A percentile compares a stretch with the other conserved stretches of the same genome.
phyloP scores from a whole-genome alignment of 371 early-diverging fungal species.

The Mortierella sp. region DNA sequence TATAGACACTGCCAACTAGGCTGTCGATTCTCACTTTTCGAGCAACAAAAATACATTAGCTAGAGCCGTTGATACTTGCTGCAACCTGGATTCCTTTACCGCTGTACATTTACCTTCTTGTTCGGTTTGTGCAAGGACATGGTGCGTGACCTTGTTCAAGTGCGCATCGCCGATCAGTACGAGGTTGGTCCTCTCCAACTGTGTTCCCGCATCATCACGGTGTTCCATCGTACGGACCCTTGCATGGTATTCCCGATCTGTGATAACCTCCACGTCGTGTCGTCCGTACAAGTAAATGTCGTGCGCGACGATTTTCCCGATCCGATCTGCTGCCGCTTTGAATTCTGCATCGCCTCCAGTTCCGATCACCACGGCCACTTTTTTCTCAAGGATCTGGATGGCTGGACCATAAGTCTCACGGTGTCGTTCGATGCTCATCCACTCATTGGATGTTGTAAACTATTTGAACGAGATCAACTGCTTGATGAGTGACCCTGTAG shows the following conservation, averaged over 20 bases:
- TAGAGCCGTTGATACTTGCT: too few relatives aligned
- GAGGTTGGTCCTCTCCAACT: constrained; percentile 17
- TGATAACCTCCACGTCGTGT: constrained; percentile 66
- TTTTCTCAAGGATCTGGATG: constrained; percentile 55
- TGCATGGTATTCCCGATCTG: constrained; percentile 56
- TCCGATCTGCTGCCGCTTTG: constrained; percentile 32
- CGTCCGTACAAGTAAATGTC: constrained; percentile 72
- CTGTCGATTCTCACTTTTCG: constrained; percentile 30
- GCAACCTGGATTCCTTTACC: too few relatives aligned
- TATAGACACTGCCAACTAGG: not conserved
- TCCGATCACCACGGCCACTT: constrained; percentile 21
- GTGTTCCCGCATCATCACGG: too few relatives aligned
- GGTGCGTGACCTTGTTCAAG: constrained; percentile 26
- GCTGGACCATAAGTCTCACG: constrained; percentile 74
- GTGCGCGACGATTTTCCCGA: constrained; percentile 67
- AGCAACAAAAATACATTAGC: not conserved
- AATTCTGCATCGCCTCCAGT: constrained; percentile 19
- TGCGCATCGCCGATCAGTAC: constrained; percentile 32
- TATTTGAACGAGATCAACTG: constrained; percentile 3
- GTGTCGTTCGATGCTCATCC: constrained; percentile 61
- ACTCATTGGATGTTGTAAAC: constrained; percentile 54
- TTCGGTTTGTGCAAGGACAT: constrained; percentile 8
- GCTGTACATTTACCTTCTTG: constrained; percentile 22
- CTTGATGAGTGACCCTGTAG: too few relatives aligned
- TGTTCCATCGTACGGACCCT: not conserved